phyloP scores from a whole-genome alignment of 2,329 filamentous ascomycete genomes.

The Coniochaeta hoffmannii region DNA sequence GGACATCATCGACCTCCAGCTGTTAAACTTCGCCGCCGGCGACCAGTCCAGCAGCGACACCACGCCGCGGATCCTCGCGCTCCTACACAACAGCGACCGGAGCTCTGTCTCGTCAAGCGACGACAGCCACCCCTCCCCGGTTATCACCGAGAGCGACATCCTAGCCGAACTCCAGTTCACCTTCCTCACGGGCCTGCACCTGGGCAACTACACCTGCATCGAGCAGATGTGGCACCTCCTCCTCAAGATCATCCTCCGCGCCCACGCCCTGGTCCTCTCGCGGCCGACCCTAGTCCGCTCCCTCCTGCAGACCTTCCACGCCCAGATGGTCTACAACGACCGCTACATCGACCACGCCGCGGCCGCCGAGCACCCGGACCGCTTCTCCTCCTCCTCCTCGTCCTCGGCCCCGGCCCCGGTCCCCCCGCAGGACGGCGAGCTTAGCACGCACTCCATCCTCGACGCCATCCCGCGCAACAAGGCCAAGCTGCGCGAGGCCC shows the following conservation, averaged over 20 bases:
- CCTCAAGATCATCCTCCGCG: conserved; percentile 42
- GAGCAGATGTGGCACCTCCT: conserved; percentile 56
- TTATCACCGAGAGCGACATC: conserved; percentile 32
- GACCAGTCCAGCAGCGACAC: conserved; percentile 34
- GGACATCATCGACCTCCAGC: conserved; percentile 29
- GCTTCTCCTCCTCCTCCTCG: conserved; percentile 23
- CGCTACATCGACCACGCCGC: conserved; percentile 38
- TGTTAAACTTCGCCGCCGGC: conserved; percentile 14
- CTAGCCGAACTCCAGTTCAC: conserved; percentile 55
- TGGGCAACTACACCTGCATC: conserved; percentile 51
- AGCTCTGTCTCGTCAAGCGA: conserved; percentile 6
- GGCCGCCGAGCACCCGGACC: conserved; percentile 31
- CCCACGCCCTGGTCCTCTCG: conserved; percentile 34
- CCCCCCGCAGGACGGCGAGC: conserved; percentile 5
- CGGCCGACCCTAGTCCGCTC: conserved; percentile 35
- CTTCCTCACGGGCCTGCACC: conserved; percentile 48
- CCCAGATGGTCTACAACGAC: conserved; percentile 48
- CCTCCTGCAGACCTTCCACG: conserved; percentile 43
- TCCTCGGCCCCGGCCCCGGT: background rate
- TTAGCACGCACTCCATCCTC: conserved; percentile 17
- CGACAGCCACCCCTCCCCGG: conserved; percentile 4
- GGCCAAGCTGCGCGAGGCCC: conserved; percentile 32
- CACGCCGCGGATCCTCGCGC: conserved; percentile 35
- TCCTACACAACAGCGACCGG: conserved; percentile 22
- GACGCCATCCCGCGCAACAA: conserved; percentile 24